phyloP scores from a whole-genome alignment of 495 filamentous ascomycete species.

The Cercophora sp. region DNA sequence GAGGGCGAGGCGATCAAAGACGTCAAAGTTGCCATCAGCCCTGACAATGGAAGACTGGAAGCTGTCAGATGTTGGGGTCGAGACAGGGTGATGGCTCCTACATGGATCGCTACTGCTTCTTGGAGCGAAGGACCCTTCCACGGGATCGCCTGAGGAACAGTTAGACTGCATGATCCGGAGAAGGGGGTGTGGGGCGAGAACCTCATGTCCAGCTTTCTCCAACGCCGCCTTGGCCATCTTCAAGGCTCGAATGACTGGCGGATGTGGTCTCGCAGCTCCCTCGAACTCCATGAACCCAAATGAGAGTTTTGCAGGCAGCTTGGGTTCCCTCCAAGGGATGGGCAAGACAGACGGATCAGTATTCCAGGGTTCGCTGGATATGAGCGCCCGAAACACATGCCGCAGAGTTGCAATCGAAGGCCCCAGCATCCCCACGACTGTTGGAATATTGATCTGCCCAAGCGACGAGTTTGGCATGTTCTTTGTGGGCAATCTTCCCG shows the following conservation, averaged over 20 bases:
- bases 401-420: not conserved
- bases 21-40: not conserved
- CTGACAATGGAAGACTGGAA: not conserved
- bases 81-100: not conserved
- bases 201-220: not conserved
- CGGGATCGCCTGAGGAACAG: not conserved
- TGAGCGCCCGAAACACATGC: not conserved
- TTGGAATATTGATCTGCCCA: not conserved
- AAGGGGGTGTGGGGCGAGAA: not conserved
- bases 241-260: not conserved
- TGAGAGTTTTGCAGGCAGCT: not conserved
- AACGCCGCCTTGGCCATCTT: not conserved
- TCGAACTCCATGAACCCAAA: not conserved
- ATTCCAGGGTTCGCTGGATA: not conserved
- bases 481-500: not conserved
- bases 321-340: not conserved
- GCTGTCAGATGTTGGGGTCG: not conserved
- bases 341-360: not conserved
- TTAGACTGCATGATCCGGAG: not conserved
- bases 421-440: not conserved
- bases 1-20: not conserved
- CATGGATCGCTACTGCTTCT: not conserved
- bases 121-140: not conserved
- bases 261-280: not conserved
- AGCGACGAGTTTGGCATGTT: not conserved